Percentiles rank a stretch among this genome's conserved stretches.
Conservation (phyloP, 371 early-diverging fungal species). For the Actinomucor elegans region DNA sequence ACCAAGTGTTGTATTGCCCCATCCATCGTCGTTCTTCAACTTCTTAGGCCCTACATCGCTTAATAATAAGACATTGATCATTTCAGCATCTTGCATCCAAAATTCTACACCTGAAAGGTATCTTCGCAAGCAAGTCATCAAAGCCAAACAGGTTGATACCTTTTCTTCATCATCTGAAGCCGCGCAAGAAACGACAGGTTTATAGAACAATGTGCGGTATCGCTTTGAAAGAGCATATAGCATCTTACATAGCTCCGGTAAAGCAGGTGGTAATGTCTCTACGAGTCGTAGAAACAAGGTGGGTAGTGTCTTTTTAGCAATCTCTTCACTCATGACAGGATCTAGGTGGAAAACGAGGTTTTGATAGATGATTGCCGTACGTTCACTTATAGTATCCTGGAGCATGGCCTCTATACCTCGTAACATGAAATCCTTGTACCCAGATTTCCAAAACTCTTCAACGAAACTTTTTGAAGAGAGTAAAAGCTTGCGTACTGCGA, state of each 20-base stretch:
- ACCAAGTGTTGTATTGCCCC: constrained; percentile 64
- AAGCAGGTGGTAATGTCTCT: constrained; percentile 24
- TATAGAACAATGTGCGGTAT: constrained; percentile 48
- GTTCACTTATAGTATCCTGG: constrained; percentile 26
- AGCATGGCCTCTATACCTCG: constrained; percentile 27
- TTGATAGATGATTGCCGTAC: constrained; percentile 22
- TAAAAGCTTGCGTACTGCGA: neutral
- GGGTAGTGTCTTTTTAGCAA: constrained; percentile 37
- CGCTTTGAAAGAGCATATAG: constrained; percentile 41
- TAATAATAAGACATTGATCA: constrained; percentile 61
- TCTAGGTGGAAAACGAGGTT: constrained; percentile 33
- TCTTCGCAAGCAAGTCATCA: constrained; percentile 48
- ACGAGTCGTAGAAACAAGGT: constrained; percentile 29
- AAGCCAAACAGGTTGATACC: constrained; percentile 40
- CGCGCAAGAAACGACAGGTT: constrained; percentile 60
- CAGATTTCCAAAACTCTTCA: constrained; percentile 43
- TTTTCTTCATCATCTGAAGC: constrained; percentile 56
- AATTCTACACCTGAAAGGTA: constrained; percentile 60
- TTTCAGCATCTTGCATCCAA: constrained; percentile 68
- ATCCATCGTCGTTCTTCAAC: constrained; percentile 25
- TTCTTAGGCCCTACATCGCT: constrained; percentile 51
- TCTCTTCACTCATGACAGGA: constrained; percentile 24
- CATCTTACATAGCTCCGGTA: constrained; percentile 37
- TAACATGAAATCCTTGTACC: constrained; percentile 33
- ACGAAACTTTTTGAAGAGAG: constrained; percentile 22